phyloP scores from a whole-genome alignment of 148 eudicot species.

The Nepenthes gracilis region DNA sequence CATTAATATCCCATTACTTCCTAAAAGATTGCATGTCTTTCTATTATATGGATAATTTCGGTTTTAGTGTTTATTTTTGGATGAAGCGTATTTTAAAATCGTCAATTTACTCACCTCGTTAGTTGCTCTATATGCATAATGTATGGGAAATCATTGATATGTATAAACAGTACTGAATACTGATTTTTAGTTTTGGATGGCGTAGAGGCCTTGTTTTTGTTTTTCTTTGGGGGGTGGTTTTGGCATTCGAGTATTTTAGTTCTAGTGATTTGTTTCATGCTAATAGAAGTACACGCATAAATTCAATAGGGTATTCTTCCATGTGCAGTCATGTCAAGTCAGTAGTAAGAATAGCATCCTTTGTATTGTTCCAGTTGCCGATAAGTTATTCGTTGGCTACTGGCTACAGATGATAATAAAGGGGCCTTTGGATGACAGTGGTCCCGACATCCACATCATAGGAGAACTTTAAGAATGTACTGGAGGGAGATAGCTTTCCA shows the following conservation, averaged over 20 bases:
- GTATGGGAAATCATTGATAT: too few relatives aligned
- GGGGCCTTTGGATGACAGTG: constrained; percentile 4
- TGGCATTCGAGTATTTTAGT: neutral
- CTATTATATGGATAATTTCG: too few relatives aligned
- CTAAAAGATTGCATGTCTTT: too few relatives aligned
- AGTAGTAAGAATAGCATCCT: constrained; percentile 16
- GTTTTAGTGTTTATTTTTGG: too few relatives aligned
- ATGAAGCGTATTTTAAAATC: too few relatives aligned
- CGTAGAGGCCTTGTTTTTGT: neutral
- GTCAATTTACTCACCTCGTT: too few relatives aligned
- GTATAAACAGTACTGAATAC: too few relatives aligned
- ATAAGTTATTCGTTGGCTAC: constrained; percentile 5
- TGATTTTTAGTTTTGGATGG: too few relatives aligned
- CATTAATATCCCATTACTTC: too few relatives aligned
- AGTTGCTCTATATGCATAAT: too few relatives aligned
- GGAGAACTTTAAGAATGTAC: neutral
- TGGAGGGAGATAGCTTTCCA: too few relatives aligned
- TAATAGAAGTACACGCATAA: neutral
- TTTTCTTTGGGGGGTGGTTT: neutral
- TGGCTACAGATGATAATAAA: constrained; percentile 7
- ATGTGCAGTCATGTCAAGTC: constrained; percentile 18
- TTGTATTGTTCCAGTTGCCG: constrained; percentile 7
- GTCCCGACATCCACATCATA: constrained; percentile 11
- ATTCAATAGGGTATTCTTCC: constrained; percentile 2
- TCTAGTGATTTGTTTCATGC: neutral